Conservation (phyloP, 2,329 filamentous ascomycete species). For the Penicillium freii region DNA sequence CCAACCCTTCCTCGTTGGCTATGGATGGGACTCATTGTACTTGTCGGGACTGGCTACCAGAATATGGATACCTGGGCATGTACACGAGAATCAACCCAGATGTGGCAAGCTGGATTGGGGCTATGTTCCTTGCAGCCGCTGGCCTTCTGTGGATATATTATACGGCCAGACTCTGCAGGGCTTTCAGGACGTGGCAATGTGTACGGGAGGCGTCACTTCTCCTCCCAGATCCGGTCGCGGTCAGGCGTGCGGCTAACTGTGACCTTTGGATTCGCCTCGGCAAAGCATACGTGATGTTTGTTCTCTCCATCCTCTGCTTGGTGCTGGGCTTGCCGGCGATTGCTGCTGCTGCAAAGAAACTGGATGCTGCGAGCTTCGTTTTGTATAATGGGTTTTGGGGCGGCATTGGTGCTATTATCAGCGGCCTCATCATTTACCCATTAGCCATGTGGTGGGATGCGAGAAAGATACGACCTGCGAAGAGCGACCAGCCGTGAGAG, state of each 20-base stretch:
- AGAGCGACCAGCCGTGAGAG: not conserved
- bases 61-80: not conserved
- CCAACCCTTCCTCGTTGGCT: not conserved
- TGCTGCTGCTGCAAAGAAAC: not conserved
- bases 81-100: not conserved
- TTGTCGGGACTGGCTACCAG: not conserved
- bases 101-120: not conserved
- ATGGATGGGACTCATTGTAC: rapidly evolving
- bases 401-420: not conserved
- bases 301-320: not conserved
- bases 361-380: not conserved
- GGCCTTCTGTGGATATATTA: not conserved
- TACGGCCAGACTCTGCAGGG: rapidly evolving
- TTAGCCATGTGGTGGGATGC: not conserved
- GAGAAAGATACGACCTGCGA: not conserved
- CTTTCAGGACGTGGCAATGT: not conserved
- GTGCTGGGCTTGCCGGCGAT: not conserved
- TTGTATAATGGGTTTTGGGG: not conserved
- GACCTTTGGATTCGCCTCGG: not conserved
- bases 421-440: not conserved
- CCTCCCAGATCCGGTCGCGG: not conserved
- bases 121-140: not conserved
- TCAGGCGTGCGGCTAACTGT: not conserved
- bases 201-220: not conserved
- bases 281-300: not conserved